Conservation (phyloP, 768 basidiomycete genomes). For the Hygrophoropsis aurantiaca region DNA sequence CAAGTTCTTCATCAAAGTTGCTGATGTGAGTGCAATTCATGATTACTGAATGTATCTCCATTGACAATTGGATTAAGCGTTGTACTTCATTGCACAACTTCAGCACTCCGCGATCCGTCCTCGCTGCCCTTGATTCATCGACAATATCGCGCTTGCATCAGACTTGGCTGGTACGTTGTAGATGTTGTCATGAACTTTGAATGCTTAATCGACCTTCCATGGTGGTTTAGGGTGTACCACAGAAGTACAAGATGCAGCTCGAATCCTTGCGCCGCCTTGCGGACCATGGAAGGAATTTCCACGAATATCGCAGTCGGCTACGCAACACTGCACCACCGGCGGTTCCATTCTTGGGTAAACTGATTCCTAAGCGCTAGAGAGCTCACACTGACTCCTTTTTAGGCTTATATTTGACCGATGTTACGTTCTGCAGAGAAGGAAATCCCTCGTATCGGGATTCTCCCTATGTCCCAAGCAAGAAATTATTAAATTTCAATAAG, state of each 20-base stretch:
- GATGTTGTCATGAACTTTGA: background rate
- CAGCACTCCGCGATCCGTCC: conserved; percentile 87
- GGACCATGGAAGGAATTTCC: conserved; percentile 87
- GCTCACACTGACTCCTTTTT: conserved; percentile 9
- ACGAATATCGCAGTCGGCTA: conserved; percentile 86
- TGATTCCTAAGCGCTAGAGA: background rate
- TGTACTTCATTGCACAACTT: conserved; percentile 84
- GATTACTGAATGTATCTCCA: conserved; percentile 7
- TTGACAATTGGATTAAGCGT: conserved; percentile 50
- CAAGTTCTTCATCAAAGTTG: conserved; percentile 93
- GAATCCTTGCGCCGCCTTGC: conserved; percentile 82
- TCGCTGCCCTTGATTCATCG: conserved; percentile 94
- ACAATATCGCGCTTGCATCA: conserved; percentile 90
- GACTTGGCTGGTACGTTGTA: conserved; percentile 84
- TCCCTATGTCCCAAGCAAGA: conserved; percentile 70
- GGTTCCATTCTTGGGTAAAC: conserved; percentile 88
- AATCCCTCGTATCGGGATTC: conserved; percentile 85
- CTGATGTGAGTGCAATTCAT: conserved; percentile 61
- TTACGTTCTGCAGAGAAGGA: conserved; percentile 95
- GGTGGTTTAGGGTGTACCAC: conserved; percentile 70
- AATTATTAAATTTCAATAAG: conserved; percentile 94
- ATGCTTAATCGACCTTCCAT: background rate
- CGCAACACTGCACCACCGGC: conserved; percentile 90
- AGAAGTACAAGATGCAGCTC: conserved; percentile 80
- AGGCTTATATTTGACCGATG: conserved; percentile 87